Evolutionary conservation across 495 filamentous ascomycete genomes (phyloP).

Genomic region (Chlorociboria aeruginascens): DNA sequence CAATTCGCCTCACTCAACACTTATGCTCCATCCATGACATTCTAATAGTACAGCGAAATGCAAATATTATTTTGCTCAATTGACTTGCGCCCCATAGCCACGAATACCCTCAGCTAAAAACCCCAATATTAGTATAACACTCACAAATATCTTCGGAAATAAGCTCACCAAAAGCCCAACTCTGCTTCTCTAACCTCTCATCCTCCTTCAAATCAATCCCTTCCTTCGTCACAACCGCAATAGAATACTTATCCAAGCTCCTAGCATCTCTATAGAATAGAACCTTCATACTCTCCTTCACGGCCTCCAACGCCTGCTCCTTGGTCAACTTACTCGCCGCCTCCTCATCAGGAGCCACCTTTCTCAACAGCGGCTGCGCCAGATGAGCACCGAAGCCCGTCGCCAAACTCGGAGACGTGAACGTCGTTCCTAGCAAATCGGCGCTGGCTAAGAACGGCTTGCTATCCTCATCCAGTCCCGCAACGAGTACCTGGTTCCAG

Average conservation of each 20-base stretch:
- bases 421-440: slow-evolving; percentile 89
- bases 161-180: slow-evolving; percentile 67
- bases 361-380: slow-evolving; percentile 81
- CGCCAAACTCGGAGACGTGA: slow-evolving; percentile 72
- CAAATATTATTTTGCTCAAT: slow-evolving; percentile 18
- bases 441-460: slow-evolving; percentile 83
- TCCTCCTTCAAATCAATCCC: slow-evolving; percentile 73
- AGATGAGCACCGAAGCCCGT: slow-evolving; percentile 91
- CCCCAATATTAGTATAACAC: not conserved
- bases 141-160: slow-evolving; percentile 34
- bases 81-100: slow-evolving; percentile 61
- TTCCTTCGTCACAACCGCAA: slow-evolving; percentile 78
- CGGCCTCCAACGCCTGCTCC: slow-evolving; percentile 66
- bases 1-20: no score
- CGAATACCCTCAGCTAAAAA: slow-evolving; percentile 18
- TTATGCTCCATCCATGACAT: not conserved
- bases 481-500: slow-evolving; percentile 90
- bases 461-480: slow-evolving; percentile 65
- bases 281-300: slow-evolving; percentile 95
- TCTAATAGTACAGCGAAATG: slow-evolving; percentile 16
- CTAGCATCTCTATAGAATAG: slow-evolving; percentile 95
- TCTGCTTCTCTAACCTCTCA: slow-evolving; percentile 65
- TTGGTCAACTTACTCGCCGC: slow-evolving; percentile 54
- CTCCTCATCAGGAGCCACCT: slow-evolving; percentile 68
- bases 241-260: slow-evolving; percentile 79